phyloP scores from a whole-genome alignment of 2,329 filamentous ascomycete species.

The Teratosphaeria epicoccoides region DNA sequence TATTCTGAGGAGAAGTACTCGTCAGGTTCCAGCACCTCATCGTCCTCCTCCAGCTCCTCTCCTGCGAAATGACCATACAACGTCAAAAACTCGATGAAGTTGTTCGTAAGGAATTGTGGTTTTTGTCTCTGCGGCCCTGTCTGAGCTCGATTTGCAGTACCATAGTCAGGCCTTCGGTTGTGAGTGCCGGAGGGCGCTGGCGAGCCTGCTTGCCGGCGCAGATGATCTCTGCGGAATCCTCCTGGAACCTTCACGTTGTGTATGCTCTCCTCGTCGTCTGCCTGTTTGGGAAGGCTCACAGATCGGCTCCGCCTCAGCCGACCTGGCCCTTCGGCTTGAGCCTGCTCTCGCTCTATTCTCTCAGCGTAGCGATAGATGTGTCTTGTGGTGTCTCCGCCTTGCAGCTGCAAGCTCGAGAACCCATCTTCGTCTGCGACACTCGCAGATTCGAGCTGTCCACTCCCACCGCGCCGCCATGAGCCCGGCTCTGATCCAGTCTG shows the following conservation, averaged over 20 bases:
- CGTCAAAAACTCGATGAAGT: slow-evolving; percentile 89
- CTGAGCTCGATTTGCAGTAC: slow-evolving; percentile 12
- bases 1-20: slow-evolving; percentile 83
- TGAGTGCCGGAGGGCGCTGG: slow-evolving; percentile 31
- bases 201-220: slow-evolving; percentile 60
- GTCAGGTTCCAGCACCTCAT: slow-evolving; percentile 74
- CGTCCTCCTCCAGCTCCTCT: slow-evolving; percentile 92
- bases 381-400: slow-evolving; percentile 88
- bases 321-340: slow-evolving; percentile 51
- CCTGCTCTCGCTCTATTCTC: slow-evolving; percentile 71
- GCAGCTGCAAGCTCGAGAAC: slow-evolving; percentile 85
- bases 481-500: slow-evolving; percentile 28
- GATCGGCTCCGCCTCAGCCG: slow-evolving; percentile 73
- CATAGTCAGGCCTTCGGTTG: slow-evolving; percentile 22
- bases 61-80: slow-evolving; percentile 96
- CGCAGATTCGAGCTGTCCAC: slow-evolving; percentile 16
- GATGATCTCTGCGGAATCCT: slow-evolving; percentile 82
- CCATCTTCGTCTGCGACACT: slow-evolving; percentile 55
- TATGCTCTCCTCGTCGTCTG: slow-evolving; percentile 65
- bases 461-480: slow-evolving; percentile 16
- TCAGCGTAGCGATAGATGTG: slow-evolving; percentile 97
- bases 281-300: slow-evolving; percentile 67
- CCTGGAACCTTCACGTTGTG: slow-evolving; percentile 86
- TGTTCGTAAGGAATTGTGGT: slow-evolving; percentile 69
- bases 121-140: slow-evolving; percentile 26